phyloP scores from a whole-genome alignment of 352 stramenopile genomes.

The Globisporangium iwayamae region DNA sequence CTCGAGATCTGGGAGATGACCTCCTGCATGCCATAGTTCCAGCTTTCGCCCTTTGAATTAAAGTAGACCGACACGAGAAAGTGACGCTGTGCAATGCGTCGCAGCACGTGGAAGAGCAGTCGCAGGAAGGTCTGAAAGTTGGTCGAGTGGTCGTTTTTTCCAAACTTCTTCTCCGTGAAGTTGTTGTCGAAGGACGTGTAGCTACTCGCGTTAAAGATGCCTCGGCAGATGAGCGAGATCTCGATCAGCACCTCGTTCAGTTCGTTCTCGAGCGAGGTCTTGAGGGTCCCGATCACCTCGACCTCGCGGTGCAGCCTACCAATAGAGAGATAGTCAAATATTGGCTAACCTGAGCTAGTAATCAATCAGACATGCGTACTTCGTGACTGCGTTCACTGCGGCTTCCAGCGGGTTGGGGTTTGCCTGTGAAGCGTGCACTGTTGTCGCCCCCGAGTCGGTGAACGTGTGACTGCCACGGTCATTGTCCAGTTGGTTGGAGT shows the following conservation, averaged over 20 bases:
- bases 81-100: conserved; percentile 64
- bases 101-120: conserved; percentile 61
- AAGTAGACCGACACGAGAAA: conserved; percentile 64
- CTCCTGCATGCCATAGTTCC: conserved; percentile 67
- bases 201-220: conserved; percentile 71
- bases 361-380: conserved; percentile 28
- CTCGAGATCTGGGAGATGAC: conserved; percentile 61
- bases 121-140: conserved; percentile 72
- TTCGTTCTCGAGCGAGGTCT: conserved; percentile 64
- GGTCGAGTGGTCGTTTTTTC: conserved; percentile 52
- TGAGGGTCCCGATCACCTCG: conserved; percentile 72
- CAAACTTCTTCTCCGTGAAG: conserved; percentile 74
- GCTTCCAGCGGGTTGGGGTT: conserved; percentile 43
- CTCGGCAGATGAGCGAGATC: conserved; percentile 66
- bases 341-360: not conserved
- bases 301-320: conserved; percentile 65
- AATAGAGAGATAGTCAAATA: not conserved
- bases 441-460: conserved; percentile 12
- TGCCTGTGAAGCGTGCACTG: not conserved
- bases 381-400: conserved; percentile 62
- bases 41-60: conserved; percentile 51
- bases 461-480: conserved; percentile 23
- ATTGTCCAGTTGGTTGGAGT: conserved; percentile 24
- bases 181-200: conserved; percentile 75
- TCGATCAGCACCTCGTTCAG: conserved; percentile 54